These are phyloP conservation scores for Stromatinia cepivora DNA, from an alignment of 2,329 filamentous ascomycete species.

Conservation along the genomic window DNA sequence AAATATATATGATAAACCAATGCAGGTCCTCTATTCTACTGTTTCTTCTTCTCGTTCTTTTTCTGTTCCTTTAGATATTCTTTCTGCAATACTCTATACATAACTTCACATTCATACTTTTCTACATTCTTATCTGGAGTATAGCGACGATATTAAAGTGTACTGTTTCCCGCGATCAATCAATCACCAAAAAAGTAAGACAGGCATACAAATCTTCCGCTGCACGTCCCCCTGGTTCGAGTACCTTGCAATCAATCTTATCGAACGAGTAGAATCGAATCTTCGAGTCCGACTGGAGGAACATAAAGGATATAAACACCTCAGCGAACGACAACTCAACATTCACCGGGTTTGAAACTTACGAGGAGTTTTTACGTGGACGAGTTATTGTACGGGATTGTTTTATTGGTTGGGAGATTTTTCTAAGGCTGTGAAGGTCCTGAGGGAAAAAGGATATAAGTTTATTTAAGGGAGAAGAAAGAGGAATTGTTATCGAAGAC, in stretches of 20 bases:
- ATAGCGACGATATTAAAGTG: not conserved
- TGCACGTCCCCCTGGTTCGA: not conserved
- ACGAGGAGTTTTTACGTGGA: constrained; percentile 1
- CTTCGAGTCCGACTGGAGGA: constrained; percentile 1
- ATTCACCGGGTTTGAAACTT: constrained; percentile 1
- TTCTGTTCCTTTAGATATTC: not conserved
- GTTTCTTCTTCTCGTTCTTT: not conserved
- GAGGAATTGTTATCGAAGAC: not conserved
- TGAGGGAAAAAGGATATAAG: not conserved
- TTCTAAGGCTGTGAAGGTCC: not conserved
- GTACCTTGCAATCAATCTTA: constrained; percentile 1
- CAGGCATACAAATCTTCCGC: not conserved
- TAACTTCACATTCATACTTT: not conserved
- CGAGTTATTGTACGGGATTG: not conserved
- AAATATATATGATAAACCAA: not conserved
- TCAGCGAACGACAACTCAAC: constrained; percentile 11
- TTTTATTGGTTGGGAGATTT: not conserved
- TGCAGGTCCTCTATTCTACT: not conserved
- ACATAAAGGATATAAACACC: not conserved
- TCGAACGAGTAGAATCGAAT: not conserved
- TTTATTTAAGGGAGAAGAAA: not conserved
- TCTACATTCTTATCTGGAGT: not conserved
- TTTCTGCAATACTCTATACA: not conserved
- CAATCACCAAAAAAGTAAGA: constrained; percentile 2
- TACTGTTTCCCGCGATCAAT: not conserved